Percentiles rank a stretch among this genome's conserved stretches.
Conservation (phyloP, 306 rosid species). For the Casuarina equisetifolia region DNA sequence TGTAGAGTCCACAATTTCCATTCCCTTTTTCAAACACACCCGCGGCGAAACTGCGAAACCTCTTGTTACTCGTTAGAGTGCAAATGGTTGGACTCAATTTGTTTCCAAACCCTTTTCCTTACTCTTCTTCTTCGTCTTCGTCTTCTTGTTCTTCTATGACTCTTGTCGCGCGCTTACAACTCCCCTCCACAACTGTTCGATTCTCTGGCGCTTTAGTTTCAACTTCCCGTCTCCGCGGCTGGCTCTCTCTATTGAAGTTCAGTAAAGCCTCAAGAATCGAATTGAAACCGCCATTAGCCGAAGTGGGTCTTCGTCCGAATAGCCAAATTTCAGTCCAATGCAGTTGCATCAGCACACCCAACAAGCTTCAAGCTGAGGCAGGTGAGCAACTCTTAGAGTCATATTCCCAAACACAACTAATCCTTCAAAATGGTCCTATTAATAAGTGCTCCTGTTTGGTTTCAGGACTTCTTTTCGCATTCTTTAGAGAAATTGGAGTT, state of each 20-base stretch:
- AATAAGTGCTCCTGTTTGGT: background rate
- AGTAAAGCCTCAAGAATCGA: slow-evolving; percentile 10
- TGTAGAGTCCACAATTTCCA: background rate
- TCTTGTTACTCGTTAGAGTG: background rate
- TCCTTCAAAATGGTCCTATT: background rate
- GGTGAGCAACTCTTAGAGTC: slow-evolving; percentile 50
- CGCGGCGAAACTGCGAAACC: background rate
- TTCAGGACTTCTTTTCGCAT: slow-evolving; percentile 47
- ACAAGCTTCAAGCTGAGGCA: slow-evolving; percentile 2
- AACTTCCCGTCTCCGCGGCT: slow-evolving; percentile 12
- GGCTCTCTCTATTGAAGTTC: slow-evolving; percentile 10
- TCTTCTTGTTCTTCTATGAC: slow-evolving; percentile 20
- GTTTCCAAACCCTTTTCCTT: slow-evolving; percentile 21
- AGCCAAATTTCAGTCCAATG: slow-evolving; percentile 24
- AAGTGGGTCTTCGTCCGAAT: slow-evolving; percentile 24
- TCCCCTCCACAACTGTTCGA: slow-evolving; percentile 13
- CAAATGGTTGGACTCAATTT: slow-evolving; percentile 41
- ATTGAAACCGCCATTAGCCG: slow-evolving; percentile 19
- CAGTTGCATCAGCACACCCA: slow-evolving; percentile 19
- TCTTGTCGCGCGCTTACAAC: slow-evolving; percentile 4
- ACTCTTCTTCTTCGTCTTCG: slow-evolving; percentile 4
- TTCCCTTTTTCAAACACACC: background rate
- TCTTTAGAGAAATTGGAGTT: slow-evolving; percentile 55
- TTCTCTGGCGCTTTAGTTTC: slow-evolving; percentile 20
- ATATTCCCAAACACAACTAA: slow-evolving; percentile 44